Evolutionary conservation across 2,329 filamentous ascomycete genomes (phyloP).

Genomic region (Fusarium sp.): DNA sequence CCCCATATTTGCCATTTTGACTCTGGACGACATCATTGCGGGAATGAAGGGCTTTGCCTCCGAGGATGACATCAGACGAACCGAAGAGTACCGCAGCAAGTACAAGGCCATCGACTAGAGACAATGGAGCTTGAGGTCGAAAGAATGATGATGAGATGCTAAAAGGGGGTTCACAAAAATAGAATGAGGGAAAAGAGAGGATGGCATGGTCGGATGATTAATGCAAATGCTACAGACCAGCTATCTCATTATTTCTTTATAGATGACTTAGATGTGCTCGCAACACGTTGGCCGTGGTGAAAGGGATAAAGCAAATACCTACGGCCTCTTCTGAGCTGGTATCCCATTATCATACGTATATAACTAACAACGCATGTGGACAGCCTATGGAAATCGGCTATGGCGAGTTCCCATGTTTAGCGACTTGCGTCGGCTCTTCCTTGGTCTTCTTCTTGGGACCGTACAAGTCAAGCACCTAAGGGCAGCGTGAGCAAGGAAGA

Average conservation of each 20-base stretch:
- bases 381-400: conserved; percentile 12
- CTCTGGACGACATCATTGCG: conserved; percentile 85
- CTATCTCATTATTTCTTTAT: conserved; percentile 44
- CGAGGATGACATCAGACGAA: conserved; percentile 74
- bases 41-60: conserved; percentile 75
- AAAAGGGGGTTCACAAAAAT: conserved; percentile 25
- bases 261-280: conserved; percentile 21
- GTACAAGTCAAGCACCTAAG: conserved; percentile 44
- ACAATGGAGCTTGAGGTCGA: neutral
- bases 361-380: conserved; percentile 2
- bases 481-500: conserved; percentile 12
- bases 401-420: conserved; percentile 25
- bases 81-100: conserved; percentile 81
- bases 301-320: conserved; percentile 22
- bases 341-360: conserved; percentile 5
- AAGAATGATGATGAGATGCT: conserved; percentile 25
- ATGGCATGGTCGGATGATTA: conserved; percentile 14
- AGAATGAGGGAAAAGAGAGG: conserved; percentile 4
- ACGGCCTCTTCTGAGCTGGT: conserved; percentile 16
- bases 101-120: conserved; percentile 73
- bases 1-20: conserved; percentile 87
- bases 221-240: conserved; percentile 37
- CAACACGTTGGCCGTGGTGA: conserved; percentile 26
- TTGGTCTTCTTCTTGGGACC: conserved; percentile 47
- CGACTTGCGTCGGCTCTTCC: conserved; percentile 43